phyloP scores from a whole-genome alignment of 2,329 filamentous ascomycete species.

The Talaromyces albobiverticillius region DNA sequence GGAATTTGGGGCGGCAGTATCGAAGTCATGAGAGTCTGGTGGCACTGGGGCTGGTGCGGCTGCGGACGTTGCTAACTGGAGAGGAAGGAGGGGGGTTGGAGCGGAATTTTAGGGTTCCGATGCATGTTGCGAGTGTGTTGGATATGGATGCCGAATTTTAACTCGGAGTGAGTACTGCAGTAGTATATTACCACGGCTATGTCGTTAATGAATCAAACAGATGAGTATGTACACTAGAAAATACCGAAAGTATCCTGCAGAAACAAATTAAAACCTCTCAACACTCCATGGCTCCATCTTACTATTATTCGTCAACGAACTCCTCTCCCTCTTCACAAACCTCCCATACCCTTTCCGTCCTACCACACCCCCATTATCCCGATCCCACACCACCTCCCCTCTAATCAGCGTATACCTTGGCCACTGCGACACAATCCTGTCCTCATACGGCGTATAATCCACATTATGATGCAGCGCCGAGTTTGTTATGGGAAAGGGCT shows the following conservation, averaged over 20 bases:
- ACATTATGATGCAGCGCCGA: slow-evolving; percentile 33
- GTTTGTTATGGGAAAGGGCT: slow-evolving; percentile 31
- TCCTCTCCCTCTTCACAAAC: slow-evolving; percentile 10
- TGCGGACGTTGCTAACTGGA: slow-evolving; percentile 2
- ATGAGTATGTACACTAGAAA: not conserved
- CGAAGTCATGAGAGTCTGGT: slow-evolving; percentile 1
- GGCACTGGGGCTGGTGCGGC: slow-evolving; percentile 5
- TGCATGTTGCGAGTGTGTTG: slow-evolving; percentile 5
- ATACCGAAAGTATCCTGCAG: not conserved
- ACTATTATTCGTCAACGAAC: not conserved
- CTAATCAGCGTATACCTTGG: slow-evolving; percentile 33
- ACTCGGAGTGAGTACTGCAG: no score
- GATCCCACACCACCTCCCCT: slow-evolving; percentile 33
- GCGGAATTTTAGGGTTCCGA: slow-evolving; percentile 5
- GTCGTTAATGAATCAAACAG: not conserved
- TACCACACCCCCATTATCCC: slow-evolving; percentile 23
- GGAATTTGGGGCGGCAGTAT: slow-evolving; percentile 7
- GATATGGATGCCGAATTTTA: not conserved
- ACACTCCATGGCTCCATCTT: not conserved
- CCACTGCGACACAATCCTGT: slow-evolving; percentile 31
- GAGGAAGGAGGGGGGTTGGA: no score
- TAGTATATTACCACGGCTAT: no score
- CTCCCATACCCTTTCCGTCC: slow-evolving; percentile 10
- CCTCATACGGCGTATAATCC: slow-evolving; percentile 38
- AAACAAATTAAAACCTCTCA: not conserved